Conservation (phyloP, 1,284 basidiomycete species). For the Malassezia globosa region DNA sequence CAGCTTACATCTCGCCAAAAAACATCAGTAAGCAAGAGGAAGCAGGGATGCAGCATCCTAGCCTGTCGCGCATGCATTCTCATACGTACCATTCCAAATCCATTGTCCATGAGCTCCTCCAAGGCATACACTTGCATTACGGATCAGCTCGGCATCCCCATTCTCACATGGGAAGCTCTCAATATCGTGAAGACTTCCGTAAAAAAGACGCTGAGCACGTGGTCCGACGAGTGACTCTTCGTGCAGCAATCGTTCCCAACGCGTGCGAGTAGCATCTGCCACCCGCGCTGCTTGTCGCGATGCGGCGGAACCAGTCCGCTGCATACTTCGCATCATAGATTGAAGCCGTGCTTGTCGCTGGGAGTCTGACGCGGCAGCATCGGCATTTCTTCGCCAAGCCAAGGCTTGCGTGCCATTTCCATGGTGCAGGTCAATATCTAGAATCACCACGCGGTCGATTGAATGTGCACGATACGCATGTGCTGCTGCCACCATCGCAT, state of each 20-base stretch:
- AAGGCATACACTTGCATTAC: constrained; percentile 67
- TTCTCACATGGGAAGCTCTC: constrained; percentile 83
- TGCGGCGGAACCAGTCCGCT: constrained; percentile 10
- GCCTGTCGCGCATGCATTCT: background rate
- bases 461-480: constrained; percentile 77
- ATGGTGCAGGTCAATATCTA: constrained; percentile 91
- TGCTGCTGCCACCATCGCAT: constrained; percentile 76
- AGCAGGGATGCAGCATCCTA: constrained; percentile 13
- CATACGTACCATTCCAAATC: constrained; percentile 51
- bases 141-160: constrained; percentile 64
- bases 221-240: constrained; percentile 18
- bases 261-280: constrained; percentile 9
- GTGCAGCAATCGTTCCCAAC: constrained; percentile 14
- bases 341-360: constrained; percentile 25
- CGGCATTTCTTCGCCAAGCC: constrained; percentile 80
- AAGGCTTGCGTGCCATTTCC: constrained; percentile 76
- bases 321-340: constrained; percentile 10
- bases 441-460: constrained; percentile 67
- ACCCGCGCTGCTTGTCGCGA: background rate
- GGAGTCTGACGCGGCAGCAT: constrained; percentile 51
- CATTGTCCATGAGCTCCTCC: constrained; percentile 76
- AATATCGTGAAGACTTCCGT: constrained; percentile 80
- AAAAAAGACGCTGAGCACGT: constrained; percentile 59
- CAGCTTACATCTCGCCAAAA: background rate
- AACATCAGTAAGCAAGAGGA: background rate